A percentile compares a stretch with the other conserved stretches of the same genome.
These are phyloP conservation scores for Scedosporium boydii DNA, from an alignment of 2,329 filamentous ascomycete species.

Conservation along the genomic window DNA sequence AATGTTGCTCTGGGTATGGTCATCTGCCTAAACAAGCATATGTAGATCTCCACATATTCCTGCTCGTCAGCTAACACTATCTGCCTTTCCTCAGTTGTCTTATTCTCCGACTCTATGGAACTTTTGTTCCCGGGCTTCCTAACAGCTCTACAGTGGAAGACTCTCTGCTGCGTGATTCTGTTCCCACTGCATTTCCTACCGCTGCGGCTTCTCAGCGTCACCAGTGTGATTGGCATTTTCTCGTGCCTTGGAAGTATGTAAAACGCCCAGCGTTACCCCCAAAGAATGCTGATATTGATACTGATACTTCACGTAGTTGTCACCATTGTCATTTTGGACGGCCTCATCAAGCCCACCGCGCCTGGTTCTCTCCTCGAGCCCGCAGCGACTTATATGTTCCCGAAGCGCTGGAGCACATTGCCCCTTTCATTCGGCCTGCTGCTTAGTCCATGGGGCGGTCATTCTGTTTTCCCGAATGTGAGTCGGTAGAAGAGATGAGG, in stretches of 20 bases:
- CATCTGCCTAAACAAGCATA: background rate
- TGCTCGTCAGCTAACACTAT: background rate
- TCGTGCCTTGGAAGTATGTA: conserved; percentile 77
- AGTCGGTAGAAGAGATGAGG: background rate
- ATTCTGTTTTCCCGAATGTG: conserved; percentile 67
- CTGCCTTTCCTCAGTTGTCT: conserved; percentile 43
- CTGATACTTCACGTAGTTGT: conserved; percentile 48
- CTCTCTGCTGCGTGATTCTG: conserved; percentile 69
- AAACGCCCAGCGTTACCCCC: background rate
- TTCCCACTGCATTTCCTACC: conserved; percentile 79
- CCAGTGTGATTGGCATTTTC: conserved; percentile 85
- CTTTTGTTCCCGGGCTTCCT: conserved; percentile 63
- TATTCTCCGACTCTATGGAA: conserved; percentile 87
- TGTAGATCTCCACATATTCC: background rate
- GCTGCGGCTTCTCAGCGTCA: conserved; percentile 75
- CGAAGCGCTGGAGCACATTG: conserved; percentile 75
- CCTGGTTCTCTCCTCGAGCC: conserved; percentile 81
- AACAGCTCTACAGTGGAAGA: conserved; percentile 68
- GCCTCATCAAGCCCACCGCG: conserved; percentile 66
- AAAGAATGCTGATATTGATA: too few relatives aligned
- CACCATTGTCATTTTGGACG: conserved; percentile 73
- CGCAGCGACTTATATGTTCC: conserved; percentile 71
- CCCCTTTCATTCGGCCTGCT: conserved; percentile 84
- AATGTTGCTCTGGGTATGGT: conserved; percentile 61
- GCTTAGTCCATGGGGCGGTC: conserved; percentile 63